Percentiles rank a stretch among this genome's conserved stretches.
These are phyloP conservation scores for Sporothrix dimorphospora DNA, from an alignment of 2,329 filamentous ascomycete genomes.

Conservation along the genomic window DNA sequence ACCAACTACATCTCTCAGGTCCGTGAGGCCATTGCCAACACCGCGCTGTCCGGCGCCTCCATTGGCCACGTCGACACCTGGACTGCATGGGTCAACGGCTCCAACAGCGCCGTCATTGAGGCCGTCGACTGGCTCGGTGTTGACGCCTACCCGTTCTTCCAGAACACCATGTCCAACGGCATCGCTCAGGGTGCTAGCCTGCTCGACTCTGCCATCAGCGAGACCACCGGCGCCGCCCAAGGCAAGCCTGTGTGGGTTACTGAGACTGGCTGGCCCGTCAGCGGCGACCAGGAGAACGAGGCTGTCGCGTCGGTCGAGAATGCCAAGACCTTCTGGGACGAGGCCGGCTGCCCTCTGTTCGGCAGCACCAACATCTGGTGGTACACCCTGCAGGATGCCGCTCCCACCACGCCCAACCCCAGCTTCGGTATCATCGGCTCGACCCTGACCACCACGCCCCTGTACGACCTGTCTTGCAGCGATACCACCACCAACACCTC, in stretches of 20 bases:
- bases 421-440: slow-evolving; percentile 71
- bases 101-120: slow-evolving; percentile 71
- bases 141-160: slow-evolving; percentile 85
- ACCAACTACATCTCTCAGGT: slow-evolving; percentile 72
- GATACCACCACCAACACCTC: slow-evolving; percentile 36
- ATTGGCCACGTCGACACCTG: slow-evolving; percentile 90
- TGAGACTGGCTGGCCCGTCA: slow-evolving; percentile 85
- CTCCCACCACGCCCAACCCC: slow-evolving; percentile 62
- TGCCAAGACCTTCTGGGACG: slow-evolving; percentile 78
- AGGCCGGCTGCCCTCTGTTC: slow-evolving; percentile 73
- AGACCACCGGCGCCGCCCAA: slow-evolving; percentile 60
- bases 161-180: slow-evolving; percentile 67
- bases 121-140: slow-evolving; percentile 79
- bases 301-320: slow-evolving; percentile 68
- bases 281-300: slow-evolving; percentile 63
- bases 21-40: slow-evolving; percentile 64
- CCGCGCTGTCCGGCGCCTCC: slow-evolving; percentile 57
- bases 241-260: slow-evolving; percentile 82
- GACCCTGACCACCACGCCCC: slow-evolving; percentile 55
- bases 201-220: slow-evolving; percentile 68
- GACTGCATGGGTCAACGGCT: slow-evolving; percentile 74
- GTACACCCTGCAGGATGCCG: slow-evolving; percentile 74
- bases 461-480: slow-evolving; percentile 66
- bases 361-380: slow-evolving; percentile 71
- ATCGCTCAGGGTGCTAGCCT: slow-evolving; percentile 66